Conservation (phyloP, 164 flowering plant species). For the Stephania japonica region DNA sequence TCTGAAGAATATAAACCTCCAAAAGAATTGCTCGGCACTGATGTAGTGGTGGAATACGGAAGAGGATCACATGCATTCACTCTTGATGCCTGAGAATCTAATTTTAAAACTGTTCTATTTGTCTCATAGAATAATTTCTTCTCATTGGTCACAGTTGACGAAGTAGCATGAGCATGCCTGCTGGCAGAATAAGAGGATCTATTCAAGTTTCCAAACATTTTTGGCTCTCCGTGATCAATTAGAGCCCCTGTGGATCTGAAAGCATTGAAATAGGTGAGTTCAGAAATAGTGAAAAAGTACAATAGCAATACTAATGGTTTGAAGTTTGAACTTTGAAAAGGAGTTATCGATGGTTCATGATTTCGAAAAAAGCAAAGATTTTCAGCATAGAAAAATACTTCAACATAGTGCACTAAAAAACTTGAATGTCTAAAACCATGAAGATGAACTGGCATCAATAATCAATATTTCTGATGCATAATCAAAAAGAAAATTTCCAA, state of each 20-base stretch:
- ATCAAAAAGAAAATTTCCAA: too few relatives aligned
- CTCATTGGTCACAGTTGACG: slow-evolving; percentile 25
- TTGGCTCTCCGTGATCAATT: slow-evolving; percentile 23
- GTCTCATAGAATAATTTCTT: slow-evolving; percentile 36
- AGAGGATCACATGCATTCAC: slow-evolving; percentile 32
- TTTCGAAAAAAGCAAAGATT: neutral
- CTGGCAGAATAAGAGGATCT: slow-evolving; percentile 28
- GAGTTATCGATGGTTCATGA: neutral
- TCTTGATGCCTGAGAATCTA: slow-evolving; percentile 29
- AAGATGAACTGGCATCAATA: neutral
- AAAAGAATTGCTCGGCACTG: slow-evolving; percentile 48
- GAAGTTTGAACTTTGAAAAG: neutral
- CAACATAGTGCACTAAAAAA: neutral
- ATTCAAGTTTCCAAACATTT: slow-evolving; percentile 31
- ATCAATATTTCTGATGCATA: too few relatives aligned
- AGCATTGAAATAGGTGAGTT: neutral
- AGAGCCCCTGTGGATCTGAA: slow-evolving; percentile 34
- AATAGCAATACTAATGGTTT: neutral
- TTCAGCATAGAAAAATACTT: neutral
- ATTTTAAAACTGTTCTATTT: slow-evolving; percentile 19
- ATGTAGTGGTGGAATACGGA: slow-evolving; percentile 25
- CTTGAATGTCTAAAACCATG: neutral
- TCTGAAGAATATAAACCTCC: slow-evolving; percentile 83
- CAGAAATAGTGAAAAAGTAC: neutral
- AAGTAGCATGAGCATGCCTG: slow-evolving; percentile 29